phyloP scores from a whole-genome alignment of 2,329 filamentous ascomycete genomes.

The Sarocladium brachiariae region DNA sequence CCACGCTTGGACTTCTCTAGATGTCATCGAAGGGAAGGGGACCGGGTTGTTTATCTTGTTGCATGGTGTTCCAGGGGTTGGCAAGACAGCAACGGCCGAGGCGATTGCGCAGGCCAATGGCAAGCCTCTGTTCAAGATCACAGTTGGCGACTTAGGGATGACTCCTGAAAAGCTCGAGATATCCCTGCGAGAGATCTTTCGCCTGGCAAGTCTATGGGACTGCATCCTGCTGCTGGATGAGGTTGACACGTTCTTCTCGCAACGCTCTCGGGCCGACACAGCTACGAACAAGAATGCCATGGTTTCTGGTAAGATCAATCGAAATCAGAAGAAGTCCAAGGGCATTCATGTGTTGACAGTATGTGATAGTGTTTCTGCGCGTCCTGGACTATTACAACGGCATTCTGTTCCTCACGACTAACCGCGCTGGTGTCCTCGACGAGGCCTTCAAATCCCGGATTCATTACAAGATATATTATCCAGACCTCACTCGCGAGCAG shows the following conservation, averaged over 20 bases:
- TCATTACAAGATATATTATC: slow-evolving; percentile 26
- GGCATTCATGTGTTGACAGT: no score
- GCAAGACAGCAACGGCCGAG: slow-evolving; percentile 25
- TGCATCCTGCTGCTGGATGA: slow-evolving; percentile 52
- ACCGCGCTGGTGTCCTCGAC: slow-evolving; percentile 32
- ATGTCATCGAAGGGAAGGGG: slow-evolving; percentile 26
- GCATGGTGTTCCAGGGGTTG: slow-evolving; percentile 25
- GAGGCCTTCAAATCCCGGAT: slow-evolving; percentile 30
- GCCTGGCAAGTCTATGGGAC: slow-evolving; percentile 23
- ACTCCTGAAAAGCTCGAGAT: slow-evolving; percentile 17
- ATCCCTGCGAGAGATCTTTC: slow-evolving; percentile 16
- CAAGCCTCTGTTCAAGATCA: slow-evolving; percentile 21
- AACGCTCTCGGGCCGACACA: slow-evolving; percentile 38
- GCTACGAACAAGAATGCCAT: no score
- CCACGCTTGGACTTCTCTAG: no score
- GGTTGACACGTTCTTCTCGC: slow-evolving; percentile 53
- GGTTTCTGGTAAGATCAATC: no score
- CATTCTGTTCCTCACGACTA: slow-evolving; percentile 44
- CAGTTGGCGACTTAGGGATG: slow-evolving; percentile 19
- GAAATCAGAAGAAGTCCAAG: no score
- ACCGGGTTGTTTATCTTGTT: slow-evolving; percentile 24
- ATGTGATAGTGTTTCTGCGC: slow-evolving; percentile 44
- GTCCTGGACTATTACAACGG: slow-evolving; percentile 45
- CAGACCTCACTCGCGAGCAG: slow-evolving; percentile 15
- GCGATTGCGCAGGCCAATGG: slow-evolving; percentile 16